These are phyloP conservation scores for Paecilomyces sp. DNA, from an alignment of 2,329 filamentous ascomycete genomes.

Conservation along the genomic window DNA sequence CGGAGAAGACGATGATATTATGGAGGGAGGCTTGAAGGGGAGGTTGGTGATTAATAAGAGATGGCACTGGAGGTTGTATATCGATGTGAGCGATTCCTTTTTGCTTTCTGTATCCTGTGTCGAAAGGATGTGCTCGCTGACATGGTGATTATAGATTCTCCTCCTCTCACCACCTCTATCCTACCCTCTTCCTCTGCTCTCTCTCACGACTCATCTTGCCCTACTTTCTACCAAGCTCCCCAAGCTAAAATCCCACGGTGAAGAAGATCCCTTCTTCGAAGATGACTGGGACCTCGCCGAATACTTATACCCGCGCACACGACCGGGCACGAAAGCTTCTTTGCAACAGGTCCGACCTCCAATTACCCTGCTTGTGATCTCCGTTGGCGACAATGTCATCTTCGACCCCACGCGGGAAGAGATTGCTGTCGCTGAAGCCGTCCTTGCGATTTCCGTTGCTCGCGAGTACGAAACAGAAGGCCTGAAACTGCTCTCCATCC, in stretches of 20 bases:
- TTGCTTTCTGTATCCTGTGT: neutral
- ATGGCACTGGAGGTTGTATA: conserved; percentile 94
- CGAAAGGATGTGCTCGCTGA: too few relatives aligned
- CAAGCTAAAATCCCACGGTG: conserved; percentile 74
- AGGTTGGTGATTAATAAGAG: conserved; percentile 79
- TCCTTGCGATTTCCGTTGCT: conserved; percentile 75
- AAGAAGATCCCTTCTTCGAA: conserved; percentile 96
- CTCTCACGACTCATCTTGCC: conserved; percentile 86
- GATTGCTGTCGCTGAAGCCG: conserved; percentile 83
- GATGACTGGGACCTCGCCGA: conserved; percentile 90
- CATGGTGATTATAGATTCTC: conserved; percentile 57
- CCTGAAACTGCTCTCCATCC: conserved; percentile 59
- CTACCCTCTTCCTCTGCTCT: conserved; percentile 87
- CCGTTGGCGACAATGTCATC: conserved; percentile 79
- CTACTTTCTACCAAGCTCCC: conserved; percentile 82
- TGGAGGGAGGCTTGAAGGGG: conserved; percentile 60
- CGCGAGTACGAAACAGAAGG: conserved; percentile 32
- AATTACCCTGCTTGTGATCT: conserved; percentile 82
- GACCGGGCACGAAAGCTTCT: conserved; percentile 15
- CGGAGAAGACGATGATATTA: conserved; percentile 69
- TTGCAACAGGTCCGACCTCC: conserved; percentile 56
- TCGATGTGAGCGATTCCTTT: conserved; percentile 61
- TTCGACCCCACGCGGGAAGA: conserved; percentile 92
- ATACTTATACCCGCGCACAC: conserved; percentile 60
- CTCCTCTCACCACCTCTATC: conserved; percentile 88